Base-by-base conservation (phyloP, 192 early-diverging fungal species). In the Physocladia obscura region DNA sequence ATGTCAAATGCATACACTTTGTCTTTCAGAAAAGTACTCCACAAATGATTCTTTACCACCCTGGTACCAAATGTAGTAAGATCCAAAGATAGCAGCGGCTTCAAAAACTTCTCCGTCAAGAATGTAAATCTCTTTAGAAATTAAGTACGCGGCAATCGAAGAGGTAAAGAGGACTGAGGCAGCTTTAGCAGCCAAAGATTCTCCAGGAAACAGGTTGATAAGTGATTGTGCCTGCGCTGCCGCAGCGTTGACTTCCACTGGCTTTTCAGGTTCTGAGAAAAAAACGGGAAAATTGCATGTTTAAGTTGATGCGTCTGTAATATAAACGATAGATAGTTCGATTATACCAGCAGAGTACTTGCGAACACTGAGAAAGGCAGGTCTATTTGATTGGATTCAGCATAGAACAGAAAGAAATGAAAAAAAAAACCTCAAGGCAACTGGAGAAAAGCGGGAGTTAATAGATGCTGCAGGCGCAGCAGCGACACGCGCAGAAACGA, bases 101-200 rank as follows among this genome's bases (percentile, higher is more conserved):
- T 95, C 89, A 50, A 97, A 82, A 47, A 93, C 87, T 77, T 98
- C 95, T 77, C 91, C 93, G 79, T 97, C 96, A 65, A 97, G 76
- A 56, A 97, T 87, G 82, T 96, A 98, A 79, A 98, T 92, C 83
- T 98, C 96, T 90, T 98, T 96, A 61, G 94, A 93, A 74, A 98
- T 89, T 38, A 92, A 78, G 79, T 88, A 92, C 38, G 94, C 90
- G 17, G 94, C 89, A 64, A 92, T 76, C 62, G 93, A 93, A 47
- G 92, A 86, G 57, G 85, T 84, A 24, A 90, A 77, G 49, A 94
- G 91, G 71, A 97, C 85, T 76, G 89, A 93, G 40, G 87, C 88
- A 32, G 96, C 91, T 85, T 98, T 98, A 73, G 91, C 85, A 63
- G 91, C 85, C 39, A 93, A 75, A 61, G 87, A 89, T 70, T 93